Base-by-base conservation (phyloP, 306 rosid species). In the Castanea crenata region DNA sequence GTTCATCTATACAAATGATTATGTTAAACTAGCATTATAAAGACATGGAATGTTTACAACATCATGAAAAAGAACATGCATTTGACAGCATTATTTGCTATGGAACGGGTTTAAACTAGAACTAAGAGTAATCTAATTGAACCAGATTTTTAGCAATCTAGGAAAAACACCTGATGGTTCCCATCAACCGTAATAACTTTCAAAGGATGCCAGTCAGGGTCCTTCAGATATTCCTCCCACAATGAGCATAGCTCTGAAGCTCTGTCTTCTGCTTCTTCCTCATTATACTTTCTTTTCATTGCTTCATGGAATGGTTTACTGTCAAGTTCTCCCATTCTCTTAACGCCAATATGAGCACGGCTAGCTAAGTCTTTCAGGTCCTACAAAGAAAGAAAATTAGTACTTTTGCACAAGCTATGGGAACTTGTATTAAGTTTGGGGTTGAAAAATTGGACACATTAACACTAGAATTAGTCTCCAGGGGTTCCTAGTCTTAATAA, bases 241-340 rank as follows among this genome's bases (percentile, higher is more conserved):
- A 96, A 63, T 6, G 97, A 90, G 88, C 98, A 93, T 59, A 96
- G 74, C 83, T 90, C 96, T 38, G 91, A 83, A n/a, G 98, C 98
- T 83, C 80, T 86, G 15, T 89, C 93, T 81, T 96, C 97, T 57
- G 94, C 97, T 12, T 88, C 92, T 63, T 91, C 98, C 79, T 75
- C 93, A 7, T 81, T 88, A 85, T 89, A 96, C 80, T 71, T 96
- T 83, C 78, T 88, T 85, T 88, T 91, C 96, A 91, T 86, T 80
- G 83, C 90, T 85, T 91, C 90, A 78, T 82, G 75, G 80, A 96
- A 96, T 23, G 99, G 97, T 79, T 83, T 89, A 74, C 56, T 55
- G 77, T 91, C 94, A 51, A 96, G 96, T 83, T 93, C 98, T 75
- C 99, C 99, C 99, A 96, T 91, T 93, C 98, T 89, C 79, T 92